phyloP scores from a whole-genome alignment of 2,329 filamentous ascomycete genomes.

The Coniochaeta sp. region DNA sequence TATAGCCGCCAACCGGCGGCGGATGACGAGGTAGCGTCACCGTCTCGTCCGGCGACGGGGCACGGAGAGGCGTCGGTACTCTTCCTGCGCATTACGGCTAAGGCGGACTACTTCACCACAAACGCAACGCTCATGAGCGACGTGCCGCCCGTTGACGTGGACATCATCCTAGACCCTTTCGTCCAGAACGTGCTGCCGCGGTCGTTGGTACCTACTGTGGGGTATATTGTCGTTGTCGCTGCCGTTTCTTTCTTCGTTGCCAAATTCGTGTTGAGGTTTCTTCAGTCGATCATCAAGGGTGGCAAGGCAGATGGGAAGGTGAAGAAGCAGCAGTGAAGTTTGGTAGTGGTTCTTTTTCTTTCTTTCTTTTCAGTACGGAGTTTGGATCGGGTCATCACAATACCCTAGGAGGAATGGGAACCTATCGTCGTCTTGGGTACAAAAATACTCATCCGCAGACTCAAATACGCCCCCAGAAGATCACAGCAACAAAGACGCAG shows the following conservation, averaged over 20 bases:
- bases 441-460: background rate
- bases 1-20: conserved; percentile 33
- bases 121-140: conserved; percentile 66
- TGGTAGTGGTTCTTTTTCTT: background rate
- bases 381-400: background rate
- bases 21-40: conserved; percentile 5
- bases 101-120: conserved; percentile 78
- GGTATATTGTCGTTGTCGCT: conserved; percentile 61
- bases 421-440: background rate
- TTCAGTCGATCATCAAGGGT: conserved; percentile 19
- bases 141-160: conserved; percentile 67
- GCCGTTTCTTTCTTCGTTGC: conserved; percentile 35
- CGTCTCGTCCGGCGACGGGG: background rate
- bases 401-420: background rate
- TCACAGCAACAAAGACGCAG: background rate
- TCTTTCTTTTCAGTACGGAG: background rate
- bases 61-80: conserved; percentile 43
- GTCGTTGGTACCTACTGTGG: conserved; percentile 65
- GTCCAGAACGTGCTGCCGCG: conserved; percentile 70
- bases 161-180: conserved; percentile 82
- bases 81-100: conserved; percentile 66
- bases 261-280: conserved; percentile 22
- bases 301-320: conserved; percentile 9
- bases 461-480: background rate
- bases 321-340: conserved; percentile 30